A percentile compares a stretch with the other conserved stretches of the same genome.
phyloP scores from a whole-genome alignment of 1,139 yeast species.

The Saccharomyces uvarum region DNA sequence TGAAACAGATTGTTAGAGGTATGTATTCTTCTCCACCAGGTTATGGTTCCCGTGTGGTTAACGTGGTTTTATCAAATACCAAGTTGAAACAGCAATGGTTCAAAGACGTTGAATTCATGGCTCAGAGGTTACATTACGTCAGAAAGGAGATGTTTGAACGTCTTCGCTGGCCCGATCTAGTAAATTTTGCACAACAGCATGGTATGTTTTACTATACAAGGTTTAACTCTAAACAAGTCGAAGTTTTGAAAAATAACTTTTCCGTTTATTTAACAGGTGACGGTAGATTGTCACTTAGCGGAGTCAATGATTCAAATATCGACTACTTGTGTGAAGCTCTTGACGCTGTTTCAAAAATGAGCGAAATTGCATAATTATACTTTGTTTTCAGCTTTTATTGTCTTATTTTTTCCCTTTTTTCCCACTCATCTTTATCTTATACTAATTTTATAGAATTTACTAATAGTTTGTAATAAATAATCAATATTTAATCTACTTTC shows the following conservation, averaged over 20 bases:
- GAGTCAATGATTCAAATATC: constrained; percentile 72
- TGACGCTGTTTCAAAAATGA: constrained; percentile 9
- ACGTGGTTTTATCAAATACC: constrained; percentile 57
- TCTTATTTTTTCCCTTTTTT: neutral
- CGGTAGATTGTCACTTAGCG: constrained; percentile 90
- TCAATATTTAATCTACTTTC: neutral
- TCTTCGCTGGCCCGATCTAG: constrained; percentile 78
- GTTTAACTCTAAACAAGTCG: constrained; percentile 59
- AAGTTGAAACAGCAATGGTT: constrained; percentile 68
- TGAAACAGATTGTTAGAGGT: constrained; percentile 67
- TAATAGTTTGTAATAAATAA: neutral
- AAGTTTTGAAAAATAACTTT: constrained; percentile 57
- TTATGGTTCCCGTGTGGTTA: constrained; percentile 86
- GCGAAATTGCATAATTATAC: neutral
- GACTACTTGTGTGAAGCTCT: constrained; percentile 41
- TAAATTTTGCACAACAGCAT: constrained; percentile 53
- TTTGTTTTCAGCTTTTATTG: neutral
- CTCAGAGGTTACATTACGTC: constrained; percentile 67
- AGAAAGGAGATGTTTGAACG: constrained; percentile 46
- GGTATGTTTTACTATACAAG: constrained; percentile 98
- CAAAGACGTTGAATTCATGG: constrained; percentile 67
- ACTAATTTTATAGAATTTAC: neutral
- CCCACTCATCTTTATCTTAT: neutral
- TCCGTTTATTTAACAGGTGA: constrained; percentile 80
- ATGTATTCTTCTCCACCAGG: constrained; percentile 92